phyloP scores from a whole-genome alignment of 352 stramenopile genomes.

The Phytopythium montanum region DNA sequence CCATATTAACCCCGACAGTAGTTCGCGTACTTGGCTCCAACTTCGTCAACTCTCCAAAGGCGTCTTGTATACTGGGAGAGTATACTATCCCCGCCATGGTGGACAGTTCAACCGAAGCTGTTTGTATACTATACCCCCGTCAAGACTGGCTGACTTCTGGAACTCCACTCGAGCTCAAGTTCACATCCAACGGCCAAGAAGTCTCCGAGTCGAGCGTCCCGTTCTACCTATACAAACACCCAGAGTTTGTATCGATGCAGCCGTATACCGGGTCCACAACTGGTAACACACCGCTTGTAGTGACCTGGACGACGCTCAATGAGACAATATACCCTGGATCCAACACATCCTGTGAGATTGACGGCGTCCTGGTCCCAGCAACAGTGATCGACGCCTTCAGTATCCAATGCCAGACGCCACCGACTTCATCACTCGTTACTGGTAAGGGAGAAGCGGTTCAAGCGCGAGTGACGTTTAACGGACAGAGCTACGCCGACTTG shows the following conservation, averaged over 20 bases:
- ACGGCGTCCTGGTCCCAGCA: constrained; percentile 9
- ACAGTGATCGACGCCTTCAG: constrained; percentile 2
- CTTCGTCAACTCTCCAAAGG: constrained; percentile 22
- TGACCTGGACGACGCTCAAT: constrained; percentile 14
- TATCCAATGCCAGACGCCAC: constrained; percentile 11
- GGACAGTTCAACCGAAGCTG: constrained; percentile 23
- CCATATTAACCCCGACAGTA: constrained; percentile 20
- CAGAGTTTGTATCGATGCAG: constrained; percentile 1
- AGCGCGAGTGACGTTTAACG: constrained; percentile 30
- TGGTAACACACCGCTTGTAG: constrained; percentile 27
- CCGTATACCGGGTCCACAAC: constrained; percentile 10
- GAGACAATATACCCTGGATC: constrained; percentile 1
- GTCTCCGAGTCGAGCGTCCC: constrained; percentile 14
- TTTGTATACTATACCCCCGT: constrained; percentile 23
- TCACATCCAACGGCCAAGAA: constrained; percentile 39
- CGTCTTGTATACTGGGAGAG: constrained; percentile 25
- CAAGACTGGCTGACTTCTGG: constrained; percentile 6
- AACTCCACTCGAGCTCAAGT: constrained; percentile 13
- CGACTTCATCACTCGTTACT: not conserved
- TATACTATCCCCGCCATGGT: constrained; percentile 25
- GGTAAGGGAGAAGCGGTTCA: constrained; percentile 5
- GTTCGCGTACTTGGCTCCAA: constrained; percentile 24
- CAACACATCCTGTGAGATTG: constrained; percentile 23
- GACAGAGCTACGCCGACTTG: constrained; percentile 33
- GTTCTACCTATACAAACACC: constrained; percentile 30